Evolutionary conservation across 73 alveolate genomes (phyloP).

Genomic region (Blepharisma stoltei): DNA sequence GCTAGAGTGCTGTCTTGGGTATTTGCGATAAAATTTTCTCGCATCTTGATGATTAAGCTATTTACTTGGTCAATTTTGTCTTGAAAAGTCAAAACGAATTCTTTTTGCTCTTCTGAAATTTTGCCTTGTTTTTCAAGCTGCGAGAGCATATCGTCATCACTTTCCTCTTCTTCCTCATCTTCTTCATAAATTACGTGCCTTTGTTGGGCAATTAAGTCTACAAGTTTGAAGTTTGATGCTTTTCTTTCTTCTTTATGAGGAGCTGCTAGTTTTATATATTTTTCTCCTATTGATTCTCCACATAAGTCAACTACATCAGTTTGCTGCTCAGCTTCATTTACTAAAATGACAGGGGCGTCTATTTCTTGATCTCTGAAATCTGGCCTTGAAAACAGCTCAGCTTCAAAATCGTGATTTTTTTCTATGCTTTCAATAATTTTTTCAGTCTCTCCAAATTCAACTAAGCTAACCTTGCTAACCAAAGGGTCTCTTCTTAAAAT

Average conservation of each 20-base stretch:
- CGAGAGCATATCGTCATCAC: too few relatives aligned
- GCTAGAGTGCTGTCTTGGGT: too few relatives aligned
- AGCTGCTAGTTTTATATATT: neutral
- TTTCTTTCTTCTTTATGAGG: neutral
- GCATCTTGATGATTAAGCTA: too few relatives aligned
- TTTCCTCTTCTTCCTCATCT: neutral
- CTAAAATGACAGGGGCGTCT: neutral
- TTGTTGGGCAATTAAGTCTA: neutral
- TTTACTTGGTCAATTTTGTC: too few relatives aligned
- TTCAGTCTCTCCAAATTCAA: neutral
- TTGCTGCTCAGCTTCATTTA: neutral
- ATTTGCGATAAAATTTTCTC: too few relatives aligned
- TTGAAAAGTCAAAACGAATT: too few relatives aligned
- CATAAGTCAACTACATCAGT: conserved; percentile 6
- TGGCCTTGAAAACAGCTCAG: neutral
- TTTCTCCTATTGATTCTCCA: neutral
- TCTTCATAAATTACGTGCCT: neutral
- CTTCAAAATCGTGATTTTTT: neutral
- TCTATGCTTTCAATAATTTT: neutral
- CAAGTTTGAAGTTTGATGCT: neutral
- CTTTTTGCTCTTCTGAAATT: too few relatives aligned
- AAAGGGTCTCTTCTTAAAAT: conserved; percentile 16
- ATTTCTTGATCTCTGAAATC: conserved; percentile 7
- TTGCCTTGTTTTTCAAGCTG: too few relatives aligned
- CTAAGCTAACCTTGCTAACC: neutral